Evolutionary conservation across 2,329 filamentous ascomycete genomes (phyloP), one percentile per base, ranked within the genome.

Genomic region (Fusarium phyllophilum): DNA sequence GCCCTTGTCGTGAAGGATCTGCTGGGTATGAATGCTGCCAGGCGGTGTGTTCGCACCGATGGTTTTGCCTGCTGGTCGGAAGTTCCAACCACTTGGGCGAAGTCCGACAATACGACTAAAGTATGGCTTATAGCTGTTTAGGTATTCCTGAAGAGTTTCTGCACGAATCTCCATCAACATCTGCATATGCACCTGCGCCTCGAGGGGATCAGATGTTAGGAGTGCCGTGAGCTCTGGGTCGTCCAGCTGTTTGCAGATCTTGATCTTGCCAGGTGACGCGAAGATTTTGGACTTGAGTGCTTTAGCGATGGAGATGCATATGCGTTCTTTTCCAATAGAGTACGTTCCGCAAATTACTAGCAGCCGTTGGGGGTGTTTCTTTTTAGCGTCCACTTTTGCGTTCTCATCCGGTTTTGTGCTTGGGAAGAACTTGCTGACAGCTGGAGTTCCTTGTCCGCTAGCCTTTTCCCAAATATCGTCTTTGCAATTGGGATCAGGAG

Each of bases 141-240:
- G 89, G 78, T 99, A 99, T 69, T 97, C 95, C 73, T 94, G 91
- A 3, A 99, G 87, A 0, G 96, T 97, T 75, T 98, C 95, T 39
- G 95, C 91, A 33, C 95, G 92, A 75, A 99, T 95, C 82, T 98
- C 96, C 87, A 96, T 96, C 15, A 99, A 87, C 78, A 93, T 95
- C 77, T 97, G 97, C 95, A 99, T 98, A 83, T 99, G 96, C 0
- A 99, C 95, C 82, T 98, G 96, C 1, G 96, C 96, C 77, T 94
- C 93, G 29, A 89, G 85, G 0, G 96, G 95, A 79, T 98, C 86
- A 13, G 88, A 87, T 0, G 96, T 99, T 78, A 99, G 88, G 8
- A 94, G 88, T 1, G 89, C 87, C 33, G 91, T 86, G 9, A 99
- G 88, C 79, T 97, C 95, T 0, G 92, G 87, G 79, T 98, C 96